phyloP scores from a whole-genome alignment of 2,329 filamentous ascomycete species.

The Ceratocystis alfenasii region DNA sequence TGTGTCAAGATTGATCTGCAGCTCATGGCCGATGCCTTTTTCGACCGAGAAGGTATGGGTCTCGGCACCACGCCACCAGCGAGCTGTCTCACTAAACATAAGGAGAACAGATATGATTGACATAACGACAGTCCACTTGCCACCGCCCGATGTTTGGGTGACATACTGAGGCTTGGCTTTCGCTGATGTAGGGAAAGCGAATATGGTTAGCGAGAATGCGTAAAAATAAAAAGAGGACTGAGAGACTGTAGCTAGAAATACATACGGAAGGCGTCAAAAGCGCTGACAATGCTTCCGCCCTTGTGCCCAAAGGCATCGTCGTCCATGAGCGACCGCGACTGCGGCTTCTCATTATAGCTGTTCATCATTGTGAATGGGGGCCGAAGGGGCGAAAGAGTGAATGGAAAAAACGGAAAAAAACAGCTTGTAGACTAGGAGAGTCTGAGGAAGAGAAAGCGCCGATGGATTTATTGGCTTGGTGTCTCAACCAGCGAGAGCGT shows the following conservation, averaged over 20 bases:
- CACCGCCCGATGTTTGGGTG: conserved; percentile 69
- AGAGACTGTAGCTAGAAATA: conserved; percentile 3
- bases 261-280: conserved; percentile 96
- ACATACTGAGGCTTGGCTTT: conserved; percentile 95
- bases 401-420: not conserved
- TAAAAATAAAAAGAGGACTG: not conserved
- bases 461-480: not conserved
- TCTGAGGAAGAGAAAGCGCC: not conserved
- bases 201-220: too few relatives aligned
- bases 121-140: conserved; percentile 86
- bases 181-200: conserved; percentile 42
- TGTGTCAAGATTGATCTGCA: conserved; percentile 94
- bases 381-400: not conserved
- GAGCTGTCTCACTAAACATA: conserved; percentile 60
- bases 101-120: conserved; percentile 62
- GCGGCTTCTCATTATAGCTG: conserved; percentile 47
- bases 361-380: conserved; percentile 53
- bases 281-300: conserved; percentile 53
- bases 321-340: conserved; percentile 36
- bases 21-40: conserved; percentile 70
- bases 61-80: conserved; percentile 77
- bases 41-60: conserved; percentile 88
- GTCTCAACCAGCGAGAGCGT: not conserved
- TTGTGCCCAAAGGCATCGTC: conserved; percentile 72
- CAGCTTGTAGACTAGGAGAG: not conserved